A percentile compares a stretch with the other conserved stretches of the same genome.
phyloP scores from a whole-genome alignment of 345 rosid species.

The Syzygium aqueum region DNA sequence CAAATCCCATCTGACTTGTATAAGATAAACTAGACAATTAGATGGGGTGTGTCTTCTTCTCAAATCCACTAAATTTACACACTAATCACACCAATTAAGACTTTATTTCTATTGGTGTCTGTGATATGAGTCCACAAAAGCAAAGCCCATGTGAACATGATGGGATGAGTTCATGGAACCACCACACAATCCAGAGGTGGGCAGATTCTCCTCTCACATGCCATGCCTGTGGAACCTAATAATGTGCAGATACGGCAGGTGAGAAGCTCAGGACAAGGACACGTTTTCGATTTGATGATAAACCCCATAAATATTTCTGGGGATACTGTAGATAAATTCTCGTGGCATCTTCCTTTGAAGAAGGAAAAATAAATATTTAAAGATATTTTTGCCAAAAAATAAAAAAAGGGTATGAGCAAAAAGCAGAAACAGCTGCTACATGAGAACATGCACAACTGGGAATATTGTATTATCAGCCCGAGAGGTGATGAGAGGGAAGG shows the following conservation, averaged over 20 bases:
- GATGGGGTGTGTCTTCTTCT: not conserved
- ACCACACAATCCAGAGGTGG: not conserved
- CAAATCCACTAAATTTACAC: not conserved
- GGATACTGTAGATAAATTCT: not conserved
- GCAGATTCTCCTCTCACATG: not conserved
- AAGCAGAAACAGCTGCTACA: not conserved
- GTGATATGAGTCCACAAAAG: not conserved
- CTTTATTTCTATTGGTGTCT: not conserved
- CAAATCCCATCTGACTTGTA: not conserved
- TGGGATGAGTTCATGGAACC: not conserved
- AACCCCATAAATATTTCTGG: not conserved
- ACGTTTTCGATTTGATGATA: not conserved
- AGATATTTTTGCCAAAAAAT: not conserved
- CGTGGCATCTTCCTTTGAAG: not conserved
- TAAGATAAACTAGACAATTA: not conserved
- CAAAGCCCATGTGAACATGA: constrained; percentile 4
- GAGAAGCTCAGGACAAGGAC: not conserved
- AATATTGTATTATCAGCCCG: not conserved
- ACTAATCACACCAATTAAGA: not conserved
- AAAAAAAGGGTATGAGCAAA: not conserved
- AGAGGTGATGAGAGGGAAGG: not conserved
- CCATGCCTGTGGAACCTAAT: not conserved
- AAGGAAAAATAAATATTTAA: not conserved
- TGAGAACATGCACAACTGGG: not conserved
- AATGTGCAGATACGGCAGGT: not conserved